Base-by-base conservation (phyloP, 306 rosid genomes). In the Trifolium subterraneum region DNA sequence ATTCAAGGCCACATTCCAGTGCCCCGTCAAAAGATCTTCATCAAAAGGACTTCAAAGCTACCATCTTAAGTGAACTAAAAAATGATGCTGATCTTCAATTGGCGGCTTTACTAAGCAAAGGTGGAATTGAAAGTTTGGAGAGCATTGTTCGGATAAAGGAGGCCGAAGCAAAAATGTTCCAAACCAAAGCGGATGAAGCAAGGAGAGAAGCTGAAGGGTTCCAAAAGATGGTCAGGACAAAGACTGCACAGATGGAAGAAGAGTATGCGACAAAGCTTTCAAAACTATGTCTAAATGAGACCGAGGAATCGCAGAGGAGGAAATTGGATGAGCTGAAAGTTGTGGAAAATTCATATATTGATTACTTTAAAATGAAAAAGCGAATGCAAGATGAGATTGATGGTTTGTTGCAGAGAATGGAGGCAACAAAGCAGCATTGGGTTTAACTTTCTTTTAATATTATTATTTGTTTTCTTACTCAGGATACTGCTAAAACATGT, bases 91-190 rank as follows among this genome's bases (percentile, higher is more conserved):
- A 91, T 73, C 80, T 87, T 85, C 89, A 81, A 64, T 85, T 87
- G 36, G 88, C 87, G n/a, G 72, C 91, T 10, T 75, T 83, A 48
- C 70, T 93, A 13, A 87, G 87, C 71, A 86, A 86, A 79, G 95
- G 87, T 6, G 90, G 92, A 55, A 76, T 84, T 6, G 96, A 94
- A 63, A 94, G 87, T 82, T 84, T 95, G 85, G 99, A 92, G 62
- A 86, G 98, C 88, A 75, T 92, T 45, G 96, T 95, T 79, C 79
- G 90, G 79, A 85, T 95, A 76, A 95, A 95, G 92, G 94, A 92
- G 75, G 99, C 99, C 0, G 99, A 95, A 73, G 93, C 98, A 1
- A 82, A 84, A 78, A 92, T 95, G 99, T 95, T 92, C 83, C 97
- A 92, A 84, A 84, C 76, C 82, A 95, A 92, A 83, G 98, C 99